Evolutionary conservation across 768 basidiomycete species (phyloP), one percentile per base, ranked within the genome.

Genomic region (Amanita pseudoporphyria): DNA sequence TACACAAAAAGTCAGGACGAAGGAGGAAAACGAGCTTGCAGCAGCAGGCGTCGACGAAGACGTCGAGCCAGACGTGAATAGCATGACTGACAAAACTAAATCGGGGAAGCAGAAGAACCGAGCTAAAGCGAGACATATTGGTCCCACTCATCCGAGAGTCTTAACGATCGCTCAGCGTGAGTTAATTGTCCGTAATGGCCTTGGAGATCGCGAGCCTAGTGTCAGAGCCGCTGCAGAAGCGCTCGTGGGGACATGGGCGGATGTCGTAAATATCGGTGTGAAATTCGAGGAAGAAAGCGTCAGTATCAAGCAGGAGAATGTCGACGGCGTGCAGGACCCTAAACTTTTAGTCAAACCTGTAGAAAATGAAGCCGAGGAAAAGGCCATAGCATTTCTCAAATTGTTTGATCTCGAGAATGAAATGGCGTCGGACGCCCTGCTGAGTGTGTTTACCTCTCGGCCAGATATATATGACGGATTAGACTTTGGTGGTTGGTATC

Each of bases 131-230:
- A 50, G 22, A 40, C 55, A 52, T 2, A 72, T 81, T 41, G 79
- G 79, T 1, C 65, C 75, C 2, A 74, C 80, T 1, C 79, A 93
- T 53, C 84, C 84, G 1, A 70, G 76, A 2, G 71, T 71, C 3
- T 69, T 97, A 33, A 77, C 74, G 1, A 79, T 88, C 22, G 66
- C 74, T 0, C 87, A 94, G 57, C 72, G 93, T 9, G 87, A 91
- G 57, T 68, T 77, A 19, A 77, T 95, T 41, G 79, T 95, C 2
- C 75, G 77, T 16, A 81, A 87, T 58, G 95, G 95, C 1, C 71
- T 97, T 2, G 83, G 87, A 0, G 95, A 97, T 64, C 78, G 95
- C 22, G 91, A 96, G 52, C 68, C 74, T 0, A 62, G 66, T 1
- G 91, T 97, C 2, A 73, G 82, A 26, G 67, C 73, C 14, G 89